phyloP scores from a whole-genome alignment of 2,329 filamentous ascomycete genomes.

The Ceratocystis destructans region DNA sequence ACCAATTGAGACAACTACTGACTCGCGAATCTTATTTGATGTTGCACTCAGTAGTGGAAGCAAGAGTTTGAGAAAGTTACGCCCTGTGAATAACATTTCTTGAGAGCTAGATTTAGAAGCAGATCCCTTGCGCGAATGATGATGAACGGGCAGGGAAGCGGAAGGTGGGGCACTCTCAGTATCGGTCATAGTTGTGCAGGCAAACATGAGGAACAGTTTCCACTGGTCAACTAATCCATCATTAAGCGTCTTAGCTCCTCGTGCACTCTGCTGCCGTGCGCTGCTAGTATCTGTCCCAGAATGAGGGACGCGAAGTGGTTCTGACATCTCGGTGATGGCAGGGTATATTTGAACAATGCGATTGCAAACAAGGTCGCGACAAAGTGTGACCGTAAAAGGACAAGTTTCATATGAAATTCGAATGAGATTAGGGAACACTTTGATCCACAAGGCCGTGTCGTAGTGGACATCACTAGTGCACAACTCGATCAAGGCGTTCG shows the following conservation, averaged over 20 bases:
- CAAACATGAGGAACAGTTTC: constrained; percentile 95
- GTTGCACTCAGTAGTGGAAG: constrained; percentile 74
- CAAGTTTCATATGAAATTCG: constrained; percentile 82
- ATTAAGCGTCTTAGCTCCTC: constrained; percentile 57
- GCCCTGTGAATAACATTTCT: constrained; percentile 73
- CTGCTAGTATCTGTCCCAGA: constrained; percentile 48
- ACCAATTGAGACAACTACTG: constrained; percentile 80
- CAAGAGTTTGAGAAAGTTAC: constrained; percentile 79
- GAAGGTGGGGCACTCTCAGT: constrained; percentile 48
- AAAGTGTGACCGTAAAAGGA: constrained; percentile 78
- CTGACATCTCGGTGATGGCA: constrained; percentile 63
- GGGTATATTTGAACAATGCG: constrained; percentile 88
- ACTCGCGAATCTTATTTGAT: constrained; percentile 69
- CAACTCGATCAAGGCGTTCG: constrained; percentile 79
- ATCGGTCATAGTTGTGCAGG: constrained; percentile 86
- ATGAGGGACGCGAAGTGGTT: constrained; percentile 51
- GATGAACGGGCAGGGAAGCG: constrained; percentile 27
- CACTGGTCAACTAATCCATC: constrained; percentile 91
- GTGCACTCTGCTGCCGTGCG: constrained; percentile 33
- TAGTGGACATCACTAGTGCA: constrained; percentile 93
- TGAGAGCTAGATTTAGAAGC: constrained; percentile 47
- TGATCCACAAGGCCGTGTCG: constrained; percentile 92
- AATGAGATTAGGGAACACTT: constrained; percentile 91
- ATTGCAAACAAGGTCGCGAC: constrained; percentile 83
- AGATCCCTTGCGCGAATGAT: constrained; percentile 73